A percentile compares a stretch with the other conserved stretches of the same genome.
These are phyloP conservation scores for Rhynchosporium secalis DNA, from an alignment of 2,329 filamentous ascomycete genomes.

Conservation along the genomic window DNA sequence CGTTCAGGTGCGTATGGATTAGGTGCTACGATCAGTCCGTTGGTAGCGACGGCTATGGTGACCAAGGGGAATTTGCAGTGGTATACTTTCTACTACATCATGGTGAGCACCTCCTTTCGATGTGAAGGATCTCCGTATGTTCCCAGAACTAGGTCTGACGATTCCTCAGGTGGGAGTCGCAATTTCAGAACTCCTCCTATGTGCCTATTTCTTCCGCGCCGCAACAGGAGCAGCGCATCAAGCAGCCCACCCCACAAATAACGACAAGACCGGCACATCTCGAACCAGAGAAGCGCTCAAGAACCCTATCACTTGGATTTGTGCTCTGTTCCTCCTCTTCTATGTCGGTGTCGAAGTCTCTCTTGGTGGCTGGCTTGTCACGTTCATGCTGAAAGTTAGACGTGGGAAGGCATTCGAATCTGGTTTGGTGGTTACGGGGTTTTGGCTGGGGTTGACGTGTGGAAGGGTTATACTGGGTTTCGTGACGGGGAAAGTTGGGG, in stretches of 20 bases:
- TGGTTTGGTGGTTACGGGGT: conserved; percentile 57
- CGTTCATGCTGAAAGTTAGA: conserved; percentile 76
- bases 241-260: conserved; percentile 50
- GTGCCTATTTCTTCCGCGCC: conserved; percentile 60
- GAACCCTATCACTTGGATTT: conserved; percentile 67
- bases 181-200: conserved; percentile 54
- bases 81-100: conserved; percentile 75
- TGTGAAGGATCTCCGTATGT: not conserved
- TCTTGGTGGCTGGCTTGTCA: conserved; percentile 78
- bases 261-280: conserved; percentile 22
- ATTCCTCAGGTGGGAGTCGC: conserved; percentile 48
- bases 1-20: conserved; percentile 58
- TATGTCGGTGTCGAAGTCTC: conserved; percentile 80
- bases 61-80: conserved; percentile 61
- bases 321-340: conserved; percentile 70
- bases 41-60: conserved; percentile 73
- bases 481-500: conserved; percentile 71
- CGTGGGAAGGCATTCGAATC: conserved; percentile 18
- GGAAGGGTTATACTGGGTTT: conserved; percentile 76
- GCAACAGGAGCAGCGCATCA: conserved; percentile 60
- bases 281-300: conserved; percentile 39
- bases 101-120: conserved; percentile 49
- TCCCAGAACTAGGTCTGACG: not conserved
- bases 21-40: conserved; percentile 67
- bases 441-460: conserved; percentile 80